phyloP scores from a whole-genome alignment of 306 rosid species.

The Lathyrus tuberosus region DNA sequence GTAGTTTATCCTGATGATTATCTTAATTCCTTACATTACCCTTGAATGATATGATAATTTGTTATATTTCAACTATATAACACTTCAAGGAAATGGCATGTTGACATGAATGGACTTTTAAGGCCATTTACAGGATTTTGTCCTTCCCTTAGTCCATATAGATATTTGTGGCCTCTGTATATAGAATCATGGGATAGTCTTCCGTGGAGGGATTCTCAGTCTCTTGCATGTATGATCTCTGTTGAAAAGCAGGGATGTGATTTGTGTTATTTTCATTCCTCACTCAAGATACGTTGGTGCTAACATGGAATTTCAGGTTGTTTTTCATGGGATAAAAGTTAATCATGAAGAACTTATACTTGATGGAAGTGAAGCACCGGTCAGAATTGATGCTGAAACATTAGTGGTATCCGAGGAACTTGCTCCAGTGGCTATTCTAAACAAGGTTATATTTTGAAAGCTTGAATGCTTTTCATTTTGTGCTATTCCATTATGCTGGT shows the following conservation, averaged over 20 bases:
- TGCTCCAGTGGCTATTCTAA: slow-evolving; percentile 81
- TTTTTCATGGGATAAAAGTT: slow-evolving; percentile 78
- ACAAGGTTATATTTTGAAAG: slow-evolving; percentile 64
- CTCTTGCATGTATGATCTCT: slow-evolving; percentile 25
- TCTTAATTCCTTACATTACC: slow-evolving; percentile 4
- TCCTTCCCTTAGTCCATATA: neutral
- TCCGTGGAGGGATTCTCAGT: slow-evolving; percentile 19
- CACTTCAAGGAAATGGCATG: slow-evolving; percentile 15
- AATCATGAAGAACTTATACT: slow-evolving; percentile 71
- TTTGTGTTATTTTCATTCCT: slow-evolving; percentile 28
- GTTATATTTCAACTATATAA: slow-evolving; percentile 11
- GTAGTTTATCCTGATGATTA: slow-evolving; percentile 20
- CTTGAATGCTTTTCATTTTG: slow-evolving; percentile 12
- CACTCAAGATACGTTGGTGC: slow-evolving; percentile 36
- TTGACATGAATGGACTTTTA: slow-evolving; percentile 14
- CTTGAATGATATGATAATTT: slow-evolving; percentile 19
- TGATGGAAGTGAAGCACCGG: slow-evolving; percentile 96
- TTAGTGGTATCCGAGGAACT: slow-evolving; percentile 78
- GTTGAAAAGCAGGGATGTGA: neutral
- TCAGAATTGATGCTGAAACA: slow-evolving; percentile 85
- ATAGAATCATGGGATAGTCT: slow-evolving; percentile 14
- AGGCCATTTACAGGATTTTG: slow-evolving; percentile 9
- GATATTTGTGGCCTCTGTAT: slow-evolving; percentile 2
- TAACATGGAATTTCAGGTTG: slow-evolving; percentile 55
- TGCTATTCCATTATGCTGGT: slow-evolving; percentile 36